phyloP scores from a whole-genome alignment of 257 asterid species.

The Catharanthus roseus region DNA sequence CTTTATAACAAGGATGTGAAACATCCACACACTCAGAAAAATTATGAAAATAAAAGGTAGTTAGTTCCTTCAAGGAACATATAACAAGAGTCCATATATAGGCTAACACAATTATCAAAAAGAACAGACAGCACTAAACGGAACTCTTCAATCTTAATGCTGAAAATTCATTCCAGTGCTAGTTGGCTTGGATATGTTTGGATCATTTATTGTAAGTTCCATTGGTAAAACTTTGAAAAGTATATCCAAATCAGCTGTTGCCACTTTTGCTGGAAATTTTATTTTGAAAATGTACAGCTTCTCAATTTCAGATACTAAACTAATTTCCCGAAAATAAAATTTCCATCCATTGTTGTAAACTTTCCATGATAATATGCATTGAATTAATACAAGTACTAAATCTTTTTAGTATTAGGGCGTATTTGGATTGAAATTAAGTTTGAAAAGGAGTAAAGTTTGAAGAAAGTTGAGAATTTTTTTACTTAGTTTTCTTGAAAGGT shows the following conservation, averaged over 20 bases:
- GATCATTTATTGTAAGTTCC: background rate
- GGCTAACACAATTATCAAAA: background rate
- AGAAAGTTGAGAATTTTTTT: too few species aligned
- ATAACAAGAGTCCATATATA: too few species aligned
- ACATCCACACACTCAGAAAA: background rate
- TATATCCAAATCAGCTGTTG: background rate
- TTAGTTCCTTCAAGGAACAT: background rate
- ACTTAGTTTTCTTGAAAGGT: too few species aligned
- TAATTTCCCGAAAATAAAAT: too few species aligned
- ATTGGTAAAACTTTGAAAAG: background rate
- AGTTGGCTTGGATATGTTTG: background rate
- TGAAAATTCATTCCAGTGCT: background rate
- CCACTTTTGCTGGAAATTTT: background rate
- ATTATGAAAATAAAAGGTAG: background rate
- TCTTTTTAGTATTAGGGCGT: too few species aligned
- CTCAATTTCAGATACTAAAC: too few species aligned
- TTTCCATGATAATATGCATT: too few species aligned
- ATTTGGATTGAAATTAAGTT: too few species aligned
- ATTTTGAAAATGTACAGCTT: background rate
- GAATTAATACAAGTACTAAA: too few species aligned
- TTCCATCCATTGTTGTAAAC: too few species aligned
- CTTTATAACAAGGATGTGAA: background rate
- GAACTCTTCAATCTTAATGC: background rate
- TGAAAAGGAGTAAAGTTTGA: too few species aligned
- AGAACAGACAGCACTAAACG: background rate